Percentiles rank a stretch among this genome's conserved stretches.
These are phyloP conservation scores for Solanum chaucha DNA, from an alignment of 257 asterid species.

Conservation along the genomic window DNA sequence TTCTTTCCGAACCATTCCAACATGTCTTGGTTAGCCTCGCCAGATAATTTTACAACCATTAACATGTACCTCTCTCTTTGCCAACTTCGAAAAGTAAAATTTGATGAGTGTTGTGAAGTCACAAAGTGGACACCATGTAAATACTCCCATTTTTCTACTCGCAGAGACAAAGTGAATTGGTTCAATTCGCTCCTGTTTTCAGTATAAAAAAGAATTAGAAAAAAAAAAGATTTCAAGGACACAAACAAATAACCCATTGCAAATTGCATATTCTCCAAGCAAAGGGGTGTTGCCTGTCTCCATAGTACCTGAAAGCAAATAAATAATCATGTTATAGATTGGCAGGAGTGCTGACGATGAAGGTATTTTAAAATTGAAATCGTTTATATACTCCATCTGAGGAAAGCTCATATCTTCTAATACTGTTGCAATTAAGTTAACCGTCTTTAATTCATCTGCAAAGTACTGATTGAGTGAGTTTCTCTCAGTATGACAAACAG, in stretches of 20 bases:
- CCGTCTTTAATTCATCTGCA: not conserved
- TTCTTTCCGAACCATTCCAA: not conserved
- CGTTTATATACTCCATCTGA: too few relatives aligned
- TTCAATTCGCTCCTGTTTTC: too few relatives aligned
- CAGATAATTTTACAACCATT: not conserved
- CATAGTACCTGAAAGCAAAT: not conserved
- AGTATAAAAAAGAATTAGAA: too few relatives aligned
- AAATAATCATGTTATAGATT: too few relatives aligned
- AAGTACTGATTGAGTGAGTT: not conserved
- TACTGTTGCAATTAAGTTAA: not conserved
- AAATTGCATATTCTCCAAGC: not conserved
- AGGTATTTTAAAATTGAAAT: not conserved
- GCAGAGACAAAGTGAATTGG: not conserved
- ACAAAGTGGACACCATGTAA: not conserved
- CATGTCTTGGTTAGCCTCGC: not conserved
- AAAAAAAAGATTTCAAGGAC: not conserved
- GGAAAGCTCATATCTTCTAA: not conserved
- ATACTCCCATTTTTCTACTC: not conserved
- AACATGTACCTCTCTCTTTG: not conserved
- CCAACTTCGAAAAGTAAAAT: not conserved
- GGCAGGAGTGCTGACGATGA: not conserved
- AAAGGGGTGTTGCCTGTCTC: not conserved
- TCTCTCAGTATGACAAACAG: not conserved
- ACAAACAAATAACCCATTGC: not conserved
- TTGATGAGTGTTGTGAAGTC: not conserved